Evolutionary conservation across 306 rosid genomes (phyloP), one percentile per base, ranked within the genome.

Genomic region (Sphenostylis stenocarpa): DNA sequence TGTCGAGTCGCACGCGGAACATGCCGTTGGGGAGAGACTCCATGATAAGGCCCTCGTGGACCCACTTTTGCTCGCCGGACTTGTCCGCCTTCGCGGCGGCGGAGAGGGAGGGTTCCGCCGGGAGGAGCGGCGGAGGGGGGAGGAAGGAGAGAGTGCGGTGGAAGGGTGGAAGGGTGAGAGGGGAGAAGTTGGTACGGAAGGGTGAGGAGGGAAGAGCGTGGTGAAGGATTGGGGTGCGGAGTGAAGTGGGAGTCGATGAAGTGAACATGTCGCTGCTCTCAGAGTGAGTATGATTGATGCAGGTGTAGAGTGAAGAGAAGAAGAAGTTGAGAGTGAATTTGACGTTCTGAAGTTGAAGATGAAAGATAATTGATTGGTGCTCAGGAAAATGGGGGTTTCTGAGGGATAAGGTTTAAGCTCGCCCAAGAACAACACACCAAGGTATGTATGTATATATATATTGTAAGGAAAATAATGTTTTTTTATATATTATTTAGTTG

Each of bases 21-120:
- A 86, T 86, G 56, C 89, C 89, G 70, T 83, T 86, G 41, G 89
- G 81, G 38, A 86, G 89, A 20, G 87, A 86, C 76, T 86, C 89
- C 0, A 80, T 86, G 83, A 86, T 83, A 14, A 80, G 79, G 4
- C 89, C 89, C 68, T 86, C 89, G 72, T 73, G 85, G 15, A 80
- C 73, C 89, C 85, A 83, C 20, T 83, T 86, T 55, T 80, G 86
- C 81, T 86, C 89, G 45, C 79, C 64, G 76, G 89, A 64, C 58
- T 73, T 77, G 80, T 82, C 87, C 24, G 81, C 16, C 49, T 86
- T 86, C 11, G 79, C 85, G 49, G 72, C 55, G 38, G 14, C 5
- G 4, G 45, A 0, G 24, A 39, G 28, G 11, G 29, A 17, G 53
- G 64, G 60, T 6, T 69, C 9, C 9, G 68, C 1, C 0, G 80